Evolutionary conservation across 495 filamentous ascomycete species (phyloP).

Genomic region (Penicillium malachiteum): DNA sequence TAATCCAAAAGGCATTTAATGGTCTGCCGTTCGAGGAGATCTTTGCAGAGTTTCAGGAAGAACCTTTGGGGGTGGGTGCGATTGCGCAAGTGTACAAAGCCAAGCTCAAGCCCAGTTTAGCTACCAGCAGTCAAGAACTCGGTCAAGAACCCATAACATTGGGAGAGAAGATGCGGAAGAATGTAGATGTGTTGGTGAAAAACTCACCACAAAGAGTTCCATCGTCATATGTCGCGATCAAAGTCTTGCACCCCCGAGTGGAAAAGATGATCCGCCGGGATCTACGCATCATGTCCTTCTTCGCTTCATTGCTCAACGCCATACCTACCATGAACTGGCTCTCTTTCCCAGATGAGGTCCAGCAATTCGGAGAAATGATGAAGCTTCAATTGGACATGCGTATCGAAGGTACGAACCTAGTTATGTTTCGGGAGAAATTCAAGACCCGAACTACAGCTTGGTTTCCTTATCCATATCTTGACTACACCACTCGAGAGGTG

Average conservation of each 20-base stretch:
- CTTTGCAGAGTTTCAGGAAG: constrained; percentile 93
- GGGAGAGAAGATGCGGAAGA: constrained; percentile 67
- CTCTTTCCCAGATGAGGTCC: constrained; percentile 90
- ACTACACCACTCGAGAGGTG: constrained; percentile 88
- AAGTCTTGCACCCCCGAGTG: constrained; percentile 90
- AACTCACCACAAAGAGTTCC: constrained; percentile 80
- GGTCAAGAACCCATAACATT: constrained; percentile 52
- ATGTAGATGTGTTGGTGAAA: constrained; percentile 84
- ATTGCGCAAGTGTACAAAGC: constrained; percentile 99
- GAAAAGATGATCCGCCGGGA: constrained; percentile 88
- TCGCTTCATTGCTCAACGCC: constrained; percentile 78
- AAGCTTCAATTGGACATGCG: constrained; percentile 90
- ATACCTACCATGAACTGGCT: constrained; percentile 98
- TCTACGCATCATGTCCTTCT: constrained; percentile 89
- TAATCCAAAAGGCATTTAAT: constrained; percentile 75
- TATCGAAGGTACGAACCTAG: constrained; percentile 90
- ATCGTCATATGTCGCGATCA: constrained; percentile 91
- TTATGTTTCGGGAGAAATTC: constrained; percentile 88
- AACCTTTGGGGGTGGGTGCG: constrained; percentile 88
- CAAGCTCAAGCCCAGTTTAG: constrained; percentile 79
- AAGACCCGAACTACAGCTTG: constrained; percentile 83
- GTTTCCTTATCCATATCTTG: constrained; percentile 91
- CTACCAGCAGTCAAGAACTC: constrained; percentile 56
- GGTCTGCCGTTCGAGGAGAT: constrained; percentile 82
- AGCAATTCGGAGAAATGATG: constrained; percentile 98